phyloP scores from a whole-genome alignment of 2,329 filamentous ascomycete genomes.

The Penicillium sp. region DNA sequence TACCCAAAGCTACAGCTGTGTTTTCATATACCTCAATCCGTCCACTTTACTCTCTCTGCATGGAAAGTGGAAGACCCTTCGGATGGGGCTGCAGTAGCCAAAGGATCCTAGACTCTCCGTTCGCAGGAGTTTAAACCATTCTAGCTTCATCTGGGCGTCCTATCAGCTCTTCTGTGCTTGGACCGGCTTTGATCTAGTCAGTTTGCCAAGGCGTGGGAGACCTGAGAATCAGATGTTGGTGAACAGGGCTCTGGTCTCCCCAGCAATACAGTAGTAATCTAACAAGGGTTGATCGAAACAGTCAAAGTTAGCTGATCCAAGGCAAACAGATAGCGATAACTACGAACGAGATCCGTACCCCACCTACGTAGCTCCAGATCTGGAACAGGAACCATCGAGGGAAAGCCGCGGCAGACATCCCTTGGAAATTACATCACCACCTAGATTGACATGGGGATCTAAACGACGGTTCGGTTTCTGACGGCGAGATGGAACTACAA shows the following conservation, averaged over 20 bases:
- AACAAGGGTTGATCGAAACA: background rate
- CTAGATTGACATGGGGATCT: background rate
- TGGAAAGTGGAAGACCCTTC: background rate
- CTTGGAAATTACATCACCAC: slow-evolving; percentile 20
- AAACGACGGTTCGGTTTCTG: background rate
- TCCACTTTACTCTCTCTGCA: background rate
- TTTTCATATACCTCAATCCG: background rate
- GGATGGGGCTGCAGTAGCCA: background rate
- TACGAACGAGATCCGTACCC: background rate
- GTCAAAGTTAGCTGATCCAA: background rate
- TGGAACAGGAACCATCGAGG: slow-evolving; percentile 4
- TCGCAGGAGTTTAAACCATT: slow-evolving; percentile 1
- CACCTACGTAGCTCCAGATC: background rate
- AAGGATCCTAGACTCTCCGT: background rate
- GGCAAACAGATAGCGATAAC: background rate
- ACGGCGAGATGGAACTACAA: background rate
- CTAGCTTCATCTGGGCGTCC: slow-evolving; percentile 3
- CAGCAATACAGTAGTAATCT: background rate
- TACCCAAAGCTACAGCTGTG: background rate
- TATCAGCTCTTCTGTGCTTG: slow-evolving; percentile 11
- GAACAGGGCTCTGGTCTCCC: background rate
- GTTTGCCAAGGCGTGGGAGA: slow-evolving; percentile 6
- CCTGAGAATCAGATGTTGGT: background rate
- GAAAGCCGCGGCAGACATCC: background rate
- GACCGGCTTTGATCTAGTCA: slow-evolving; percentile 7